Evolutionary conservation across 179 eudicot genomes (phyloP), one percentile per base, ranked within the genome.

Genomic region (Patellifolia procumbens): DNA sequence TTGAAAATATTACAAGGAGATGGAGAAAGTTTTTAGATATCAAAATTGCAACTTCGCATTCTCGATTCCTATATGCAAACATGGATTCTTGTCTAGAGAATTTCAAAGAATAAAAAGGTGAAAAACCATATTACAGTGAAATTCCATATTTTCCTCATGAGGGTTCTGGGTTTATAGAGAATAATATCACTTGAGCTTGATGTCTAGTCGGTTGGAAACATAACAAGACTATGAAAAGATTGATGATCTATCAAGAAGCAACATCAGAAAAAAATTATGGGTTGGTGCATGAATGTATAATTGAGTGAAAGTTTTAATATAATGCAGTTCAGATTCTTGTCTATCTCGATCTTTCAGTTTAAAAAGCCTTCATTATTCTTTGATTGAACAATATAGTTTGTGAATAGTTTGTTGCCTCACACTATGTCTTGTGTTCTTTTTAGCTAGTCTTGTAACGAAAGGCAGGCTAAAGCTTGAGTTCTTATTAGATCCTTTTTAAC

Each of bases 171-270:
- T 15, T 26, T 62, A 32, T 17, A 62, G 67, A 26, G 55, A 28
- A 24, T 67, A 43, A 10, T 32, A 60, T 68, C 56, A 69, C 59
- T 31, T 48, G 49, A 69, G 39, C 39, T 69, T 29, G 24, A 49
- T 46, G 73, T 69, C 73, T 49, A 26, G 73, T 69, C 31, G 73
- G 73, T 69, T 1, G 59, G 73, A 17, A 49, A 48, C 73, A 69
- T 49, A 11, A 69, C 34, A 17, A 48, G 35, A 52, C 35, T 26
- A 34, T 12, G 55, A 49, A 69, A 31, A 69, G 59, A 69, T 69
- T 69, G 43, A 16, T 69, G 1, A 19, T 46, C 10, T 1, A 68
- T 42, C 34, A 43, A 68, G 55, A 68, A 45, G 53, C 37, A 68
- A 68, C 72, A 42, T 68, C 72, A 68, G 26, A 1, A 7, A 0